phyloP scores from a whole-genome alignment of 2,329 filamentous ascomycete species.

The Zymoseptoria passerinii region DNA sequence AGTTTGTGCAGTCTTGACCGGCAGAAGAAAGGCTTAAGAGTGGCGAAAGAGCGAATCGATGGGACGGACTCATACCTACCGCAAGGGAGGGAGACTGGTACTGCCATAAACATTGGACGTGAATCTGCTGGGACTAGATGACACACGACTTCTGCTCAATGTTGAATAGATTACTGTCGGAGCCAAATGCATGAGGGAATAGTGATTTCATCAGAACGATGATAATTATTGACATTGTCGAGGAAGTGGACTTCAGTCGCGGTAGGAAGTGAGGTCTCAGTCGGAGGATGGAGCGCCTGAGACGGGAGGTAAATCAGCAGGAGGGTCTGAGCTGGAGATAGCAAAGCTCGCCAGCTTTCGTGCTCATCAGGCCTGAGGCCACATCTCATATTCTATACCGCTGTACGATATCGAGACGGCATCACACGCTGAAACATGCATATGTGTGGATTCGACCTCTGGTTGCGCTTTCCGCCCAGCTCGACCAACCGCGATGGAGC shows the following conservation, averaged over 20 bases:
- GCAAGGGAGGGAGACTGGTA: not conserved
- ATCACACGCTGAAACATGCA: not conserved
- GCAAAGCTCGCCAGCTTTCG: not conserved
- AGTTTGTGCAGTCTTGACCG: too few species aligned
- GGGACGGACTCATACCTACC: not conserved
- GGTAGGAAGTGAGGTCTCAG: not conserved
- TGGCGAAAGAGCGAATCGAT: not conserved
- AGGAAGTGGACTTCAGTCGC: not conserved
- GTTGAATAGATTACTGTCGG: not conserved
- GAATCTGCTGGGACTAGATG: not conserved
- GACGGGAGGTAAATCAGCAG: not conserved
- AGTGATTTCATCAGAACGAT: not conserved
- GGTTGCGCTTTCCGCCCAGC: not conserved
- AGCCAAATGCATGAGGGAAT: too few species aligned
- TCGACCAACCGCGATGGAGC: not conserved
- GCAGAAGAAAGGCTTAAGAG: not conserved
- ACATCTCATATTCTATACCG: not conserved
- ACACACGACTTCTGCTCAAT: not conserved
- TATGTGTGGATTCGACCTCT: not conserved
- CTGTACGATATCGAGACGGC: too few species aligned
- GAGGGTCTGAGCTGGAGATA: not conserved
- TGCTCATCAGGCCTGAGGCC: too few species aligned
- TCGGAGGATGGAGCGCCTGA: not conserved
- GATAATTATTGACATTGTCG: not conserved
- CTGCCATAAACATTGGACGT: not conserved